phyloP scores from a whole-genome alignment of 1,284 basidiomycete species.

The Abortiporus biennis region DNA sequence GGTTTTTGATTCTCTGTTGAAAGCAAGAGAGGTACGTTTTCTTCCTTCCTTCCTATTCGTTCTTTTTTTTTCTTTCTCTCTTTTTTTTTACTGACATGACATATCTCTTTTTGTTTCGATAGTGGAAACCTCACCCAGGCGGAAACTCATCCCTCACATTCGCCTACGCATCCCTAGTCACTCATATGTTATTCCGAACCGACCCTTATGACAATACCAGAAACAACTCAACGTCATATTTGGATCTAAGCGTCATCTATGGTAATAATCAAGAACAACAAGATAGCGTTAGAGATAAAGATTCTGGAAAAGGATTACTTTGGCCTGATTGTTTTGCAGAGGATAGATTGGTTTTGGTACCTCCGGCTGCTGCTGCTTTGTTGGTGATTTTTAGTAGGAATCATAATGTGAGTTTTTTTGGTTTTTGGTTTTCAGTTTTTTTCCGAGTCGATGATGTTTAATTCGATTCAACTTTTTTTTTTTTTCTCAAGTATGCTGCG shows the following conservation, averaged over 20 bases:
- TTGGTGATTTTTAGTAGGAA: conserved; percentile 63
- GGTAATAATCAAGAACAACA: conserved; percentile 32
- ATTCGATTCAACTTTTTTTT: neutral
- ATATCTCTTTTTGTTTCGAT: neutral
- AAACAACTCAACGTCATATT: conserved; percentile 67
- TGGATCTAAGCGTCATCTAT: conserved; percentile 72
- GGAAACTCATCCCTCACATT: conserved; percentile 64
- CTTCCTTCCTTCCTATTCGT: conserved; percentile 6
- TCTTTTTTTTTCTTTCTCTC: neutral
- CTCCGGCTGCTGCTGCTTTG: conserved; percentile 61
- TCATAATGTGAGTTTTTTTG: conserved; percentile 52
- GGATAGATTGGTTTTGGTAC: conserved; percentile 34
- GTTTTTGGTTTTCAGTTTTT: neutral
- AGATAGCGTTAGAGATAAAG: conserved; percentile 14
- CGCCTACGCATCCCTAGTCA: conserved; percentile 69
- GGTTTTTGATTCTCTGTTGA: conserved; percentile 70
- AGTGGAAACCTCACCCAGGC: conserved; percentile 34
- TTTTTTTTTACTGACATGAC: neutral
- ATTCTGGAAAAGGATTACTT: conserved; percentile 9
- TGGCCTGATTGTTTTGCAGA: conserved; percentile 14
- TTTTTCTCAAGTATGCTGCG: conserved; percentile 51
- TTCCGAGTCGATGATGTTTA: neutral
- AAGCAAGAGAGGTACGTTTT: conserved; percentile 32
- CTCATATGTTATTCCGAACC: conserved; percentile 68
- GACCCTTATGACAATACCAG: conserved; percentile 41